A percentile compares a stretch with the other conserved stretches of the same genome.
Evolutionary conservation across 768 basidiomycete species (phyloP).

Genomic region (Psilocybe cubensis): DNA sequence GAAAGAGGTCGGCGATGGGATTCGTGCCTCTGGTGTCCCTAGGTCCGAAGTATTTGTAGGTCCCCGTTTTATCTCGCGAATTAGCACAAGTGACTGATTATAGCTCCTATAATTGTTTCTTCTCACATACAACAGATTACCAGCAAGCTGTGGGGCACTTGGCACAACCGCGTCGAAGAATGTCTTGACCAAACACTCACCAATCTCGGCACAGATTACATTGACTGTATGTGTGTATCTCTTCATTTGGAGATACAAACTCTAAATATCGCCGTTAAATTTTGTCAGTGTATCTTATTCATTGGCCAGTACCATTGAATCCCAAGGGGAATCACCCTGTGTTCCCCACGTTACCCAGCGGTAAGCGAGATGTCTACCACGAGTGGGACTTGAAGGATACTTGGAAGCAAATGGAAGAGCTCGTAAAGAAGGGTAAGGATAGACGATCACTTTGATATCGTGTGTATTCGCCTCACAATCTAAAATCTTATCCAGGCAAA

Average conservation of each 20-base stretch:
- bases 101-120: neutral
- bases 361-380: constrained; percentile 68
- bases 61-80: constrained; percentile 5
- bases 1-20: constrained; percentile 81
- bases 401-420: constrained; percentile 83
- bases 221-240: constrained; percentile 62
- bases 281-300: constrained; percentile 65
- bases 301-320: constrained; percentile 83
- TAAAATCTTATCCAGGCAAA: constrained; percentile 49
- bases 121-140: constrained; percentile 53
- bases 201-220: constrained; percentile 82
- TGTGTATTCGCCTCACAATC: constrained; percentile 5
- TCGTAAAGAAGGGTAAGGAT: constrained; percentile 62
- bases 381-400: constrained; percentile 72
- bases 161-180: constrained; percentile 73
- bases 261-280: constrained; percentile 13
- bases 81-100: neutral
- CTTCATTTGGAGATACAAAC: constrained; percentile 16
- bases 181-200: constrained; percentile 76
- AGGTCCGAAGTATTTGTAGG: constrained; percentile 63
- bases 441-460: neutral
- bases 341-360: constrained; percentile 62
- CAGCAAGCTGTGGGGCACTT: constrained; percentile 72
- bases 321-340: constrained; percentile 65
- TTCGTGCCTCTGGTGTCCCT: constrained; percentile 76